Evolutionary conservation across 2,329 filamentous ascomycete genomes (phyloP), one percentile per base, ranked within the genome.

Genomic region (Cordyceps farinosa): DNA sequence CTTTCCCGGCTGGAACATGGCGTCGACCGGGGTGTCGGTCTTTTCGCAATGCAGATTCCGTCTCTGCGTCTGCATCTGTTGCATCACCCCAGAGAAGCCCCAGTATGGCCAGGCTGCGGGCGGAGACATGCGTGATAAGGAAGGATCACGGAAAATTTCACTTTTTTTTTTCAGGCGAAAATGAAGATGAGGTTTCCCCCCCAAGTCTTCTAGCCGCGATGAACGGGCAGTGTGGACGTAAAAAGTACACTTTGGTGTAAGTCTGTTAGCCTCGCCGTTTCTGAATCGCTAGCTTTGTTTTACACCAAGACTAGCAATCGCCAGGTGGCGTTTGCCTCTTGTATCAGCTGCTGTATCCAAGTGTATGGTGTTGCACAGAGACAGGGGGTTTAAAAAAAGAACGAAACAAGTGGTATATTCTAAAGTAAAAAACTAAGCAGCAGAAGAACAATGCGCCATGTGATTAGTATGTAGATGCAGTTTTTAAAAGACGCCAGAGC

Each of bases 341-440:
- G 42, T 48, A n/a, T 40, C 40, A 57, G 27, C 22, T 32, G 15
- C 17, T 36, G 34, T 30, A 15, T 36, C 8, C 50, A 27, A 4
- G n/a, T n/a, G 22, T 30, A 53, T 53, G 27, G 1, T 38, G 9
- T 27, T 53, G 34, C n/a, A 34, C 15, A 30, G 17, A n/a, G 32
- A 53, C 48, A 32, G 45, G 45, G 44, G 48, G 5, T 53, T 6
- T 38, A 8, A 8, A 27, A 44, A 29, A 50, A 44, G 17, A 50
- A 15, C 17, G 29, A 52, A 52, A 52, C 45, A 42, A 60, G 34
- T 52, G 36, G 47, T 60, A 60, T 60, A 44, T 60, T 60, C 36
- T 44, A 34, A 40, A 15, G 27, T 44, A 10, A 36, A 56, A n/a
- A 38, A 30, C 3, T 40, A 34, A 9, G 40, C 17, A 42, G 27